Percentiles rank a stretch among this genome's conserved stretches.
Conservation (phyloP, 805 yeast species). For the Ascoidea rubescens region DNA sequence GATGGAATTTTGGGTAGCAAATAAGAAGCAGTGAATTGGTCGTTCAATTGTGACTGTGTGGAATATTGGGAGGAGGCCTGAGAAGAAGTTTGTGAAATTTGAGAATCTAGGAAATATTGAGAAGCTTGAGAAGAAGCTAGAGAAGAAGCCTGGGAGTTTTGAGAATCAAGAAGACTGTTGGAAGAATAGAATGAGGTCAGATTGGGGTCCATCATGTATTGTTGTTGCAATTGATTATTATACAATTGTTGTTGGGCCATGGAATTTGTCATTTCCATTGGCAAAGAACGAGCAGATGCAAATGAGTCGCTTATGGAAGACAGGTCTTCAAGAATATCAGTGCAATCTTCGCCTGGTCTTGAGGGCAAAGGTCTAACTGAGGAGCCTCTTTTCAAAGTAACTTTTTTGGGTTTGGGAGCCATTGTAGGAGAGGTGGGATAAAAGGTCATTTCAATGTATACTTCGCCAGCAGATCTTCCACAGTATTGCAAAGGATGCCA, state of each 20-base stretch:
- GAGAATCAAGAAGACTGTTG: not conserved
- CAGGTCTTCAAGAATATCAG: not conserved
- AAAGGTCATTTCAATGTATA: conserved; percentile 85
- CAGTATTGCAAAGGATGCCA: conserved; percentile 69
- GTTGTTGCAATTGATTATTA: not conserved
- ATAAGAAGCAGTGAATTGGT: not conserved
- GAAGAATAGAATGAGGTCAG: not conserved
- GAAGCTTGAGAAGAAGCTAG: not conserved
- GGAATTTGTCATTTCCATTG: not conserved
- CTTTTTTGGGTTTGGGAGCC: conserved; percentile 6
- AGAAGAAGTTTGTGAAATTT: too few relatives aligned
- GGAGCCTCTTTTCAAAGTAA: conserved; percentile 5
- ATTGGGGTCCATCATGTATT: not conserved
- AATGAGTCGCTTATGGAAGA: not conserved
- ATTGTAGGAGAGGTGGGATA: conserved; percentile 36
- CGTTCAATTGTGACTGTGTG: not conserved
- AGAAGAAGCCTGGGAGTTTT: not conserved
- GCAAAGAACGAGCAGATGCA: not conserved
- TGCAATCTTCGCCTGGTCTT: conserved; percentile 6
- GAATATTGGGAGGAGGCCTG: too few relatives aligned
- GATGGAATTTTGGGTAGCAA: not conserved
- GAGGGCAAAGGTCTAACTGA: conserved; percentile 9
- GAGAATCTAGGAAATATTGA: too few relatives aligned
- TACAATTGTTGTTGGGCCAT: not conserved
- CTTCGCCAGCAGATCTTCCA: conserved; percentile 72